Conservation (phyloP, 495 filamentous ascomycete species). For the Aspergillus kassunensis region DNA sequence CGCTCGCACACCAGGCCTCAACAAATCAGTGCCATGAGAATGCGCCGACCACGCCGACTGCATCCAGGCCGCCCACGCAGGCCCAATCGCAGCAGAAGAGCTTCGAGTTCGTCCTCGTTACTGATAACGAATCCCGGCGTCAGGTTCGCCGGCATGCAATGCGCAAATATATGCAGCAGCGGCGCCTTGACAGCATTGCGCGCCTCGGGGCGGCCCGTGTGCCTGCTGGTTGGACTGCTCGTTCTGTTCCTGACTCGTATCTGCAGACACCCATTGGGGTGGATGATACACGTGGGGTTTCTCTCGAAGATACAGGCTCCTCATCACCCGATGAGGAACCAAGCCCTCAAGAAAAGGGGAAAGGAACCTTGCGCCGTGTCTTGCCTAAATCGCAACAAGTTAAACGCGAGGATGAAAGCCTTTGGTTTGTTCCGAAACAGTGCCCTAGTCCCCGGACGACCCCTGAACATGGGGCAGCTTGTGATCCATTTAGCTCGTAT, state of each 20-base stretch:
- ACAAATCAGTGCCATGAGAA: neutral
- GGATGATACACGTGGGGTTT: constrained; percentile 8
- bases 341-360: neutral
- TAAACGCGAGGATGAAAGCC: constrained; percentile 11
- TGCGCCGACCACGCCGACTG: constrained; percentile 1
- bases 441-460: constrained; percentile 7
- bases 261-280: constrained; percentile 13
- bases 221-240: constrained; percentile 21
- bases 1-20: constrained; percentile 1
- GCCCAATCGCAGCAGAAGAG: constrained; percentile 15
- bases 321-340: constrained; percentile 10
- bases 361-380: constrained; percentile 3
- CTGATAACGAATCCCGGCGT: constrained; percentile 27
- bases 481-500: constrained; percentile 24
- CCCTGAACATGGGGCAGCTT: constrained; percentile 12
- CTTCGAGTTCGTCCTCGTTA: constrained; percentile 31
- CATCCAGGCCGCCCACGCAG: constrained; percentile 5
- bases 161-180: constrained; percentile 31
- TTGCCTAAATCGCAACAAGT: constrained; percentile 12
- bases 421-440: neutral
- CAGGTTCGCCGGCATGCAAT: constrained; percentile 32
- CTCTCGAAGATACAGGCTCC: neutral
- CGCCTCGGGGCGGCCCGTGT: constrained; percentile 23
- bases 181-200: constrained; percentile 28
- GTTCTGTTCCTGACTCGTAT: constrained; percentile 6